phyloP scores from a whole-genome alignment of 1,284 basidiomycete species.

The Rhodotorula sp. region DNA sequence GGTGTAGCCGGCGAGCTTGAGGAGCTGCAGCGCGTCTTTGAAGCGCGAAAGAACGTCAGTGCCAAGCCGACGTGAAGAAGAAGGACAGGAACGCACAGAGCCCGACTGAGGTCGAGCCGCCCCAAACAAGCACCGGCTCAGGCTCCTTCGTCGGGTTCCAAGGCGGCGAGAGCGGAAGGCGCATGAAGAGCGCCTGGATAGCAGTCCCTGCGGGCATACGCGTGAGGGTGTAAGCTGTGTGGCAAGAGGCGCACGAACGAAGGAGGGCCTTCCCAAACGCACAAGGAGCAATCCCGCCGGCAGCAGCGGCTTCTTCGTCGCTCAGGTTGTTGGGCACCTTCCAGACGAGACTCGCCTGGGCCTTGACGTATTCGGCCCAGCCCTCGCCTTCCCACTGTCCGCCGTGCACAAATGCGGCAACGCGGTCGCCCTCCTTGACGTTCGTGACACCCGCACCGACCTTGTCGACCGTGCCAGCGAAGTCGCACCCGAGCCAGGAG shows the following conservation, averaged over 20 bases:
- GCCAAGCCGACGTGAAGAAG: too few species aligned
- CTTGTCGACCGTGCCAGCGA: constrained; percentile 61
- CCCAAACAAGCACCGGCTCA: constrained; percentile 55
- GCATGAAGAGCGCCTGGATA: constrained; percentile 51
- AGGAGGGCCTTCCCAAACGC: neutral
- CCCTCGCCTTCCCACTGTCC: constrained; percentile 50
- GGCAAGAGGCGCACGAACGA: neutral
- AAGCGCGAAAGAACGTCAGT: neutral
- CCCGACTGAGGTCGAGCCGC: constrained; percentile 56
- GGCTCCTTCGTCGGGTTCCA: constrained; percentile 50
- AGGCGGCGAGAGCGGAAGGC: constrained; percentile 48
- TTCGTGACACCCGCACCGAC: constrained; percentile 60
- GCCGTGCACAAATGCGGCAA: constrained; percentile 58
- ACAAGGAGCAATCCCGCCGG: constrained; percentile 47
- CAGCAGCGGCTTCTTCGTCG: constrained; percentile 56
- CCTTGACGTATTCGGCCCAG: constrained; percentile 53
- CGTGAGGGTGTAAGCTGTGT: neutral
- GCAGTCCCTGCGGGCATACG: constrained; percentile 48
- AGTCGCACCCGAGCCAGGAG: constrained; percentile 61
- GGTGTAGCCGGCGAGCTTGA: constrained; percentile 60
- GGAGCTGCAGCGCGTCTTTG: constrained; percentile 59
- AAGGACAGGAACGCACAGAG: constrained; percentile 42
- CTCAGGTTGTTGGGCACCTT: constrained; percentile 53
- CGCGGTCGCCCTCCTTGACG: constrained; percentile 62
- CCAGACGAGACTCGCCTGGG: constrained; percentile 46